Conservation (phyloP, 2,329 filamentous ascomycete genomes). For the Drechslerella coelobrocha region DNA sequence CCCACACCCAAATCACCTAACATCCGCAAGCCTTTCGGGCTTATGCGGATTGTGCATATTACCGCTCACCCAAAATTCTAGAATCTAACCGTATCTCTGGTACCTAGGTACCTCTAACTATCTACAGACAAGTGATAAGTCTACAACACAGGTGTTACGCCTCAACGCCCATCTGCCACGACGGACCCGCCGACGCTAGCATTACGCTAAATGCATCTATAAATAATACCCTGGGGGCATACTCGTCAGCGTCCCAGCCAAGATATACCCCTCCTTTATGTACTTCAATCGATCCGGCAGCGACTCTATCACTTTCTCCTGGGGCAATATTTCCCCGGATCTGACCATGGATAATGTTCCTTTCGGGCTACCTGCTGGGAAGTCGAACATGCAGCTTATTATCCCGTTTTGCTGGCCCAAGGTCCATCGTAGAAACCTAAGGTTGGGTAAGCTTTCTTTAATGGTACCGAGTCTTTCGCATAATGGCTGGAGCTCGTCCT, state of each 20-base stretch:
- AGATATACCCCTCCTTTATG: conserved; percentile 35
- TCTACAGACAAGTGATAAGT: too few relatives aligned
- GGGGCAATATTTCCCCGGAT: neutral
- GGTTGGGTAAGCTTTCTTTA: neutral
- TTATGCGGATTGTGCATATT: too few relatives aligned
- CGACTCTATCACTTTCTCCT: neutral
- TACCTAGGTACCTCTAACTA: too few relatives aligned
- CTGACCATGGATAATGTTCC: neutral
- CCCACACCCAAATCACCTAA: too few relatives aligned
- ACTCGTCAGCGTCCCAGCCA: neutral
- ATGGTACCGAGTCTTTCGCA: conserved; percentile 7
- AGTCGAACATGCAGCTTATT: neutral
- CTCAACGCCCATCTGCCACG: too few relatives aligned
- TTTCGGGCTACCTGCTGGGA: neutral
- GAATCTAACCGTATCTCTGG: too few relatives aligned
- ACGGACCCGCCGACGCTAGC: neutral
- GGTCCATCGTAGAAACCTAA: conserved; percentile 14
- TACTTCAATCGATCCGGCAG: conserved; percentile 17
- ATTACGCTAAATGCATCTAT: neutral
- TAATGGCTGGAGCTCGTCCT: neutral
- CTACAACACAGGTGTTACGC: too few relatives aligned
- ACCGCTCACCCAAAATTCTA: too few relatives aligned
- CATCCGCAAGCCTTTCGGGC: too few relatives aligned
- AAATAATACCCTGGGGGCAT: too few relatives aligned
- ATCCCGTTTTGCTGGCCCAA: conserved; percentile 17